phyloP scores from a whole-genome alignment of 169 alveolate genomes.

The Plasmodium fragile region DNA sequence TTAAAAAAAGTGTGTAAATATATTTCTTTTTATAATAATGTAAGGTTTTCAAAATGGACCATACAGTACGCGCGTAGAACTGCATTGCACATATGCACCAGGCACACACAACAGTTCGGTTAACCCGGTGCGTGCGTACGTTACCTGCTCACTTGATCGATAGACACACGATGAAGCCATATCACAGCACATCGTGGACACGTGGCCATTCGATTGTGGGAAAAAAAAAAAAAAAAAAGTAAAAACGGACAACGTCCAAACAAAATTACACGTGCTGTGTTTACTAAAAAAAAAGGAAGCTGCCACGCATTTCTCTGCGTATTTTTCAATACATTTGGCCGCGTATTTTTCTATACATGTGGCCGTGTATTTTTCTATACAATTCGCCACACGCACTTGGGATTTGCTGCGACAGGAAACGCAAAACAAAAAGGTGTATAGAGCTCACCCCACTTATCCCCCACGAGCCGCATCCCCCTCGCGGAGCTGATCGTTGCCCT shows the following conservation, averaged over 20 bases:
- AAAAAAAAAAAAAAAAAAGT: not conserved
- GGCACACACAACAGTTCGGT: not conserved
- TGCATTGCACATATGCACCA: not conserved
- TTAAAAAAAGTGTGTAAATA: not conserved
- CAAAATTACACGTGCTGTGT: not conserved
- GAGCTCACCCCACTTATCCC: not conserved
- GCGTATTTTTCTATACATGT: not conserved
- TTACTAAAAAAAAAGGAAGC: not conserved
- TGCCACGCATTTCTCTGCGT: not conserved
- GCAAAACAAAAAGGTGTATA: not conserved
- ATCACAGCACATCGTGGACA: not conserved
- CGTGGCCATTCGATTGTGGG: not conserved
- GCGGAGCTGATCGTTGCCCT: slow-evolving; percentile 49
- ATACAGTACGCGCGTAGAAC: not conserved
- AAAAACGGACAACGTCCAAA: not conserved
- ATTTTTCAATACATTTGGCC: no score
- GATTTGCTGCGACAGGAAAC: not conserved
- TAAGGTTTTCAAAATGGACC: not conserved
- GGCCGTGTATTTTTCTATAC: not conserved
- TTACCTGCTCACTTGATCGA: not conserved
- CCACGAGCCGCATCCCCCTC: not conserved
- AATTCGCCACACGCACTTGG: not conserved
- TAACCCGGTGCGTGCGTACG: not conserved
- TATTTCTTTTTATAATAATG: not conserved
- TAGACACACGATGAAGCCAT: not conserved